A percentile compares a stretch with the other conserved stretches of the same genome.
phyloP scores from a whole-genome alignment of 768 basidiomycete genomes.

The Mycena venus region DNA sequence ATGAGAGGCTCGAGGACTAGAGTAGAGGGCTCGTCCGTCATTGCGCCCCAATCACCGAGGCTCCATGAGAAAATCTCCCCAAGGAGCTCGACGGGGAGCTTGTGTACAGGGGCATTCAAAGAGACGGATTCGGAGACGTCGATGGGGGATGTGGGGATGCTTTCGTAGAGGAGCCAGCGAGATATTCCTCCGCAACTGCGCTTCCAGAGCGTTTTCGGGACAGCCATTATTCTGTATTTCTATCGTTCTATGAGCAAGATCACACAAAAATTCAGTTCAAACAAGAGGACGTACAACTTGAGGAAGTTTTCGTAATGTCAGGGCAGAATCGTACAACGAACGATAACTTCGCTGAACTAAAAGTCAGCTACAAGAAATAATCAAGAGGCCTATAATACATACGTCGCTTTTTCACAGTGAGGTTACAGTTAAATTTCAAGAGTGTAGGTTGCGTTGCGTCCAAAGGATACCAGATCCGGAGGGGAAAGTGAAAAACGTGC shows the following conservation, averaged over 20 bases:
- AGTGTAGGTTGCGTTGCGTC: too few relatives aligned
- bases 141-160: not conserved
- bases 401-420: too few relatives aligned
- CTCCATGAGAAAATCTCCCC: constrained; percentile 27
- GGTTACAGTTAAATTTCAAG: too few relatives aligned
- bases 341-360: not conserved
- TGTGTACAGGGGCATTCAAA: constrained; percentile 14
- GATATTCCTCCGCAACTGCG: constrained; percentile 21
- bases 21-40: constrained; percentile 12
- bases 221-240: constrained; percentile 13
- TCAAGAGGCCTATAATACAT: too few relatives aligned
- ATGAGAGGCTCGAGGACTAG: constrained; percentile 26
- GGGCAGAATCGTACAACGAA: not conserved
- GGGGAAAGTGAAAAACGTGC: not conserved
- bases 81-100: constrained; percentile 29
- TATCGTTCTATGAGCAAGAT: not conserved
- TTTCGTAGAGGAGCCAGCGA: constrained; percentile 15
- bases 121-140: not conserved
- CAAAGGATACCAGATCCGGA: constrained; percentile 26
- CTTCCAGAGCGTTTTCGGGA: constrained; percentile 25
- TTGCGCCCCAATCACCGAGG: constrained; percentile 21
- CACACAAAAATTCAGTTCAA: too few relatives aligned
- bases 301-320: not conserved
- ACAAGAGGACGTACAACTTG: not conserved
- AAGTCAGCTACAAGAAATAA: not conserved